Evolutionary conservation across 192 early-diverging fungal species (phyloP).

Genomic region (Linnemannia exigua): DNA sequence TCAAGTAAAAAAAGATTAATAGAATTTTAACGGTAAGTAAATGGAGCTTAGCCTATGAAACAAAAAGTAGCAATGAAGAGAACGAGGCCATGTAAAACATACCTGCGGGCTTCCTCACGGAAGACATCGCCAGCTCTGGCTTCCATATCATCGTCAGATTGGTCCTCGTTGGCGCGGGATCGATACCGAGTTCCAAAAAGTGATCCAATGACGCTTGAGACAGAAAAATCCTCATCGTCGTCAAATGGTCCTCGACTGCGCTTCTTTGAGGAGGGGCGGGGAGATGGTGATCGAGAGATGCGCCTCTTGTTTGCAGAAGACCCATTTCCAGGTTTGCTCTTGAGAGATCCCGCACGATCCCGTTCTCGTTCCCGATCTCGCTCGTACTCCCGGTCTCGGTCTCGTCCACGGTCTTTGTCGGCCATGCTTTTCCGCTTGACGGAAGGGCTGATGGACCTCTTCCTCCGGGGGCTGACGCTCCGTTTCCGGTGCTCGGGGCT

Average conservation of each 20-base stretch:
- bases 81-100: background rate
- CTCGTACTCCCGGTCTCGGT: conserved; percentile 14
- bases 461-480: conserved; percentile 31
- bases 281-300: conserved; percentile 29
- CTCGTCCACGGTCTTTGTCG: conserved; percentile 30
- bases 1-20: background rate
- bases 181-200: conserved; percentile 40
- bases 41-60: background rate
- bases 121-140: conserved; percentile 48
- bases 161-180: conserved; percentile 33
- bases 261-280: conserved; percentile 18
- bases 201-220: conserved; percentile 32
- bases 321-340: conserved; percentile 8
- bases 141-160: conserved; percentile 55
- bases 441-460: conserved; percentile 33
- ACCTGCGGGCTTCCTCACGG: conserved; percentile 55
- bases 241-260: conserved; percentile 35
- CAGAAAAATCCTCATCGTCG: conserved; percentile 34
- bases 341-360: conserved; percentile 11
- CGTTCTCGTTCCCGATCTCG: conserved; percentile 13
- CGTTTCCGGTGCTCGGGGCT: conserved; percentile 35
- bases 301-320: conserved; percentile 11
- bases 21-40: background rate
- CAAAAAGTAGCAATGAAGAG: background rate
- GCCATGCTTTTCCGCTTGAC: conserved; percentile 36